Evolutionary conservation across 2,329 filamentous ascomycete species (phyloP), one percentile per base, ranked within the genome.

Genomic region (Fusarium sp.): DNA sequence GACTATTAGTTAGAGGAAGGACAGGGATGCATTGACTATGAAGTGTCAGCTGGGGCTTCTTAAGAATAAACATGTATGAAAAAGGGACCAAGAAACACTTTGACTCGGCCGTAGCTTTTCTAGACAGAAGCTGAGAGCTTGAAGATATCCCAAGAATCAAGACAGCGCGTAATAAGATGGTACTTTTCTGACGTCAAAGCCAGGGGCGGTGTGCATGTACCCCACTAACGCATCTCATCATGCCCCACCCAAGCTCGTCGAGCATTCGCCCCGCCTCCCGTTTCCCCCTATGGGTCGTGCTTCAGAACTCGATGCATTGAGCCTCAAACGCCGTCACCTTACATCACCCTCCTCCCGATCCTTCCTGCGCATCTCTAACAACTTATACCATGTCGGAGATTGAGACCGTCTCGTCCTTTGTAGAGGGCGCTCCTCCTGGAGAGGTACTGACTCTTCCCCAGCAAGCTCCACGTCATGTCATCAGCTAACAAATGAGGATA

Each of bases 401-500:
- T 58, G 82, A 84, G 69, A 84, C 78, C 22, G 88, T 94, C 75
- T 93, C 95, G 77, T 92, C 95, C 61, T 99, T 98, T 83, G 92
- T 99, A 76, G 92, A 97, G 86, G 94, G 95, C 81, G 95, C 97
- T 79, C 97, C 97, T 57, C 97, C 97, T 24, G 97, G 97, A 87
- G 97, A 99, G 93, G 96, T 98, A 90, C 79, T 85, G 83, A 75
- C 74, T 72, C 73, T 65, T 48, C 57, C 41, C 50, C 24, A 67
- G 50, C 27, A 20, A 62, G 41, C 64, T 72, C 64, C 65, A 65
- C 69, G 68, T 76, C 74, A 71, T 63, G 37, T 64, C 72, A 69
- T 79, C 68, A 77, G 79, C 82, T 83, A 81, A 83, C 74, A 52
- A 61, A 54, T 18, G 67, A 50, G 62, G 50, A 58, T 71, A 97